Conservation (phyloP, 768 basidiomycete species). For the Symmetrospora coprosmae region DNA sequence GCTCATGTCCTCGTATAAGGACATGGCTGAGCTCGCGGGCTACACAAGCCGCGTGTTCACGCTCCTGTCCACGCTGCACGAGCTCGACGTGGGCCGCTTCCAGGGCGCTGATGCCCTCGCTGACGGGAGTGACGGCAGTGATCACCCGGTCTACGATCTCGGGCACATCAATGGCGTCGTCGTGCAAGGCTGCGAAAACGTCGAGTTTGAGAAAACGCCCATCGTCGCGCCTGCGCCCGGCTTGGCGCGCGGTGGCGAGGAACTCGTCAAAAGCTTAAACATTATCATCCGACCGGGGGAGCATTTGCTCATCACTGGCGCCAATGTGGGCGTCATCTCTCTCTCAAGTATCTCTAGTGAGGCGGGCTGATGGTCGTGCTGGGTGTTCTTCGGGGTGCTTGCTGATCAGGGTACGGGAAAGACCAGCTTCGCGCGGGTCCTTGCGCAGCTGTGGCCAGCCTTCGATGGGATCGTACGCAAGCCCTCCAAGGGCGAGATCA, state of each 20-base stretch:
- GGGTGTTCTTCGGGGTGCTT: neutral
- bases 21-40: slow-evolving; percentile 84
- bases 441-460: slow-evolving; percentile 74
- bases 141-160: slow-evolving; percentile 48
- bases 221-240: slow-evolving; percentile 41
- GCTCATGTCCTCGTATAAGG: slow-evolving; percentile 93
- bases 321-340: slow-evolving; percentile 35
- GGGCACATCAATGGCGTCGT: slow-evolving; percentile 50
- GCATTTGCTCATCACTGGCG: slow-evolving; percentile 84
- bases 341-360: slow-evolving; percentile 27
- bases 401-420: slow-evolving; percentile 29
- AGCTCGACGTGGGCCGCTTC: slow-evolving; percentile 43
- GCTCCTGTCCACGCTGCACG: slow-evolving; percentile 69
- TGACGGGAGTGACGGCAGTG: slow-evolving; percentile 36
- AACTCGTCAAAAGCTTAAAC: slow-evolving; percentile 58
- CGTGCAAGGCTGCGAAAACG: neutral
- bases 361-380: no score
- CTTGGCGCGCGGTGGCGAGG: slow-evolving; percentile 38
- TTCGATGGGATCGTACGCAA: slow-evolving; percentile 40
- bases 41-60: slow-evolving; percentile 79
- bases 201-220: slow-evolving; percentile 38
- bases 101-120: slow-evolving; percentile 42
- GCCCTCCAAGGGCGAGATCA: slow-evolving; percentile 48
- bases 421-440: slow-evolving; percentile 44
- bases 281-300: slow-evolving; percentile 54